phyloP scores from a whole-genome alignment of 805 yeast genomes.

The Wickerhamomyces chaumierensis region DNA sequence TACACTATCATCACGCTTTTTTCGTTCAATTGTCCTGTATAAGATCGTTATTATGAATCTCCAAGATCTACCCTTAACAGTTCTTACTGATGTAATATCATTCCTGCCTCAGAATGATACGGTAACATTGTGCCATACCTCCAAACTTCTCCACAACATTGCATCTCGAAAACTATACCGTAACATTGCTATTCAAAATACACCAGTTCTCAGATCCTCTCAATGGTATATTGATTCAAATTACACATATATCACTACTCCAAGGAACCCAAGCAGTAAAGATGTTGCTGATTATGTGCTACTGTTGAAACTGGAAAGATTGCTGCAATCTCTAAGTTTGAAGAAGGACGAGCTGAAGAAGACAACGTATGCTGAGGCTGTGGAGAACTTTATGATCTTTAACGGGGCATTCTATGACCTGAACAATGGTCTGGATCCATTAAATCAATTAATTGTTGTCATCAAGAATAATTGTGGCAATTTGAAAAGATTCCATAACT shows the following conservation, averaged over 20 bases:
- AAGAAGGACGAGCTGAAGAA: conserved; percentile 3
- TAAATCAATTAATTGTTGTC: conserved; percentile 14
- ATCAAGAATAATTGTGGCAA: conserved; percentile 15
- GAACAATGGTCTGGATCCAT: conserved; percentile 11
- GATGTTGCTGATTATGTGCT: conserved; percentile 27
- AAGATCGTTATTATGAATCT: not conserved
- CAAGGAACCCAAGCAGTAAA: conserved; percentile 20
- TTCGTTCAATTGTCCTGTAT: no score
- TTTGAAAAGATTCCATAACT: conserved; percentile 5
- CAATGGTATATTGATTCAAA: conserved; percentile 23
- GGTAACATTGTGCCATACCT: not conserved
- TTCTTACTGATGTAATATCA: not conserved
- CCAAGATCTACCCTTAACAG: not conserved
- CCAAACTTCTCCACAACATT: conserved; percentile 15
- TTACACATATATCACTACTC: conserved; percentile 28
- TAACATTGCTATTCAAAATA: conserved; percentile 24
- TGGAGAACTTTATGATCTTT: conserved; percentile 25
- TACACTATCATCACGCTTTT: no score
- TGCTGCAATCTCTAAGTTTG: conserved; percentile 24
- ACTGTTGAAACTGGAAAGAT: conserved; percentile 27
- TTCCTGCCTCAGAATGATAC: conserved; percentile 6
- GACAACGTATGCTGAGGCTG: conserved; percentile 16
- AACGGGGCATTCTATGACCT: conserved; percentile 19
- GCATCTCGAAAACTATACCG: conserved; percentile 26
- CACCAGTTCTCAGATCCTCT: conserved; percentile 20